phyloP scores from a whole-genome alignment of 495 filamentous ascomycete genomes.

The Tuber melanosporum region DNA sequence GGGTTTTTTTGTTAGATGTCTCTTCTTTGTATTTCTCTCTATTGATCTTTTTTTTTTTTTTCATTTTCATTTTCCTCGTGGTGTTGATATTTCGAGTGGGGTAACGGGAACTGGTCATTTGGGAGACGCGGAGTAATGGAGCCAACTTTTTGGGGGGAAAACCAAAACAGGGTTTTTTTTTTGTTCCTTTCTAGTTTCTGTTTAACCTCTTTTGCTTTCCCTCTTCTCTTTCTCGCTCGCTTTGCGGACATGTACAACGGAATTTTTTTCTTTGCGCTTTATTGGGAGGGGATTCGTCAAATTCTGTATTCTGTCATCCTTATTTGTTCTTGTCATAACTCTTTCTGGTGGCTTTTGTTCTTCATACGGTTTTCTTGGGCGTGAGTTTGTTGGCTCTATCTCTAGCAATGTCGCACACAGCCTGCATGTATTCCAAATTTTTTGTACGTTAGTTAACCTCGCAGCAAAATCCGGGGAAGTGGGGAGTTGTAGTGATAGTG shows the following conservation, averaged over 20 bases:
- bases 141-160: constrained; percentile 15
- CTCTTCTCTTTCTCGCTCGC: constrained; percentile 3
- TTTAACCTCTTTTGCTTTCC: neutral
- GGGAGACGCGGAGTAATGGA: constrained; percentile 30
- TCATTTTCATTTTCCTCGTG: neutral
- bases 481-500: constrained; percentile 16
- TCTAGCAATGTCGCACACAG: constrained; percentile 65
- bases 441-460: constrained; percentile 31
- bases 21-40: constrained; percentile 17
- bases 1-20: constrained; percentile 20
- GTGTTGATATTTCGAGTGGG: neutral
- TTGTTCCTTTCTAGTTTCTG: constrained; percentile 11
- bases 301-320: constrained; percentile 34
- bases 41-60: neutral
- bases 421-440: constrained; percentile 44
- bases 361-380: constrained; percentile 19
- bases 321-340: constrained; percentile 11
- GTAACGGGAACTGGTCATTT: neutral
- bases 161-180: constrained; percentile 35
- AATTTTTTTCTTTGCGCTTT: constrained; percentile 34
- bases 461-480: constrained; percentile 9
- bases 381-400: constrained; percentile 40
- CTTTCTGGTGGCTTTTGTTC: constrained; percentile 27
- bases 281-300: constrained; percentile 34
- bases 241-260: constrained; percentile 36